Conservation (phyloP, 495 filamentous ascomycete genomes). For the Ramalina intermedia region DNA sequence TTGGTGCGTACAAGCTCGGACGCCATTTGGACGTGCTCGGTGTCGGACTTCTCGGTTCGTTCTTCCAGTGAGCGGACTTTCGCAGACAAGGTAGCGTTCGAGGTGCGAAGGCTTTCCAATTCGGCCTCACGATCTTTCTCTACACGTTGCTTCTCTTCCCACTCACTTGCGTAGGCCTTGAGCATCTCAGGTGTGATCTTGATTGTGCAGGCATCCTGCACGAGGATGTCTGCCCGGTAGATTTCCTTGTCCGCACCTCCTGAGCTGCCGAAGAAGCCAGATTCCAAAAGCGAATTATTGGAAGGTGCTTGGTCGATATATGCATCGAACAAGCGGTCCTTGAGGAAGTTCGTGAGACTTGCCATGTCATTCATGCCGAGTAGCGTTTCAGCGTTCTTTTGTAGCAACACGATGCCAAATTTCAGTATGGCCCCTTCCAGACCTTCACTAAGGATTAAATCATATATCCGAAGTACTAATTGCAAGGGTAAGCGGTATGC, state of each 20-base stretch:
- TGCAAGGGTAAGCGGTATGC: conserved; percentile 96
- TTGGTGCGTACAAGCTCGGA: conserved; percentile 82
- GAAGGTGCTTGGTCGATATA: conserved; percentile 92
- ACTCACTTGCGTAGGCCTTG: conserved; percentile 67
- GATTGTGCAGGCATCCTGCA: conserved; percentile 86
- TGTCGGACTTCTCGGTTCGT: conserved; percentile 74
- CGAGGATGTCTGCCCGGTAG: conserved; percentile 84
- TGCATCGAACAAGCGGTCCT: conserved; percentile 86
- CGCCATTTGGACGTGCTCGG: conserved; percentile 83
- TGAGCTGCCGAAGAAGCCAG: conserved; percentile 91
- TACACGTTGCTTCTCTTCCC: conserved; percentile 69
- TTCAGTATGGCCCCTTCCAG: conserved; percentile 79
- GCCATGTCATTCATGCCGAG: conserved; percentile 84
- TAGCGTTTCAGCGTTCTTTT: conserved; percentile 70
- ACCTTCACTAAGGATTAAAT: conserved; percentile 90
- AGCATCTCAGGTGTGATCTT: conserved; percentile 71
- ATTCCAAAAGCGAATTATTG: conserved; percentile 76
- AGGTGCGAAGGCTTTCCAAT: conserved; percentile 56
- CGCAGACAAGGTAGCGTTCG: conserved; percentile 44
- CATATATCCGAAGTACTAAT: conserved; percentile 89
- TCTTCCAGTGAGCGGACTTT: conserved; percentile 77
- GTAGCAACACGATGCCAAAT: conserved; percentile 90
- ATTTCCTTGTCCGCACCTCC: conserved; percentile 85
- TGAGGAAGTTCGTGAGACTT: conserved; percentile 71
- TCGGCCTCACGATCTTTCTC: conserved; percentile 76